Percentiles rank a stretch among this genome's conserved stretches.
phyloP scores from a whole-genome alignment of 495 filamentous ascomycete genomes.

The Trichoderma gamsii region DNA sequence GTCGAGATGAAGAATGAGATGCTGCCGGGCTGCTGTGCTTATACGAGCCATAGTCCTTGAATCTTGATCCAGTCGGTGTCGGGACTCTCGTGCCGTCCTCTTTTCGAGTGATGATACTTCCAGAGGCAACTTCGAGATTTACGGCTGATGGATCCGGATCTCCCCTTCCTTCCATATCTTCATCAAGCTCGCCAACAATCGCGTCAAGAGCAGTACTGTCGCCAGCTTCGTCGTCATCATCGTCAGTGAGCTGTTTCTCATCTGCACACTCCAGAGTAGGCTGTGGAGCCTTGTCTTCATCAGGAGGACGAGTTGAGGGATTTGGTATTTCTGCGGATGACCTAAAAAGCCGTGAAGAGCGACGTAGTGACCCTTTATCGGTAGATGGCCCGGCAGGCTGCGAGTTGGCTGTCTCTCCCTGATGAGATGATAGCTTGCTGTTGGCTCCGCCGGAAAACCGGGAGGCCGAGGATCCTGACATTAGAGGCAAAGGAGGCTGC shows the following conservation, averaged over 20 bases:
- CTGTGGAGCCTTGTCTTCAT: slow-evolving; percentile 52
- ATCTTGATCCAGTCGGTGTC: slow-evolving; percentile 65
- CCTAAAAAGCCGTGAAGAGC: slow-evolving; percentile 51
- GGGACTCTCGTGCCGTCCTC: slow-evolving; percentile 89
- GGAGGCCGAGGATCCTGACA: slow-evolving; percentile 28
- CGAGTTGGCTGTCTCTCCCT: background rate
- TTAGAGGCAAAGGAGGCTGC: slow-evolving; percentile 25
- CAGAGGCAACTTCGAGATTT: slow-evolving; percentile 84
- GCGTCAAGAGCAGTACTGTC: slow-evolving; percentile 64
- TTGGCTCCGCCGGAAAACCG: slow-evolving; percentile 41
- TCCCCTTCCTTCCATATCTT: slow-evolving; percentile 69
- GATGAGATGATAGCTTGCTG: slow-evolving; percentile 16
- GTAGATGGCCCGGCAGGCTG: background rate
- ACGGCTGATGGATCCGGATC: slow-evolving; percentile 78
- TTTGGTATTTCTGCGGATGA: slow-evolving; percentile 37
- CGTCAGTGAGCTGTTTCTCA: slow-evolving; percentile 78
- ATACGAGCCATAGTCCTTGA: slow-evolving; percentile 27
- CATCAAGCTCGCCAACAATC: slow-evolving; percentile 85
- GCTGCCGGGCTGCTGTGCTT: slow-evolving; percentile 42
- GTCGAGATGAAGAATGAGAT: slow-evolving; percentile 45
- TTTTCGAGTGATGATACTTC: slow-evolving; percentile 91
- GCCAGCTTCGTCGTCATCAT: slow-evolving; percentile 67
- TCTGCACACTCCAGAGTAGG: slow-evolving; percentile 87
- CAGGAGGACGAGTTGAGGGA: slow-evolving; percentile 45
- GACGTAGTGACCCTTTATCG: slow-evolving; percentile 48